Conservation (phyloP, 2,329 filamentous ascomycete species). For the Talaromyces sp. region DNA sequence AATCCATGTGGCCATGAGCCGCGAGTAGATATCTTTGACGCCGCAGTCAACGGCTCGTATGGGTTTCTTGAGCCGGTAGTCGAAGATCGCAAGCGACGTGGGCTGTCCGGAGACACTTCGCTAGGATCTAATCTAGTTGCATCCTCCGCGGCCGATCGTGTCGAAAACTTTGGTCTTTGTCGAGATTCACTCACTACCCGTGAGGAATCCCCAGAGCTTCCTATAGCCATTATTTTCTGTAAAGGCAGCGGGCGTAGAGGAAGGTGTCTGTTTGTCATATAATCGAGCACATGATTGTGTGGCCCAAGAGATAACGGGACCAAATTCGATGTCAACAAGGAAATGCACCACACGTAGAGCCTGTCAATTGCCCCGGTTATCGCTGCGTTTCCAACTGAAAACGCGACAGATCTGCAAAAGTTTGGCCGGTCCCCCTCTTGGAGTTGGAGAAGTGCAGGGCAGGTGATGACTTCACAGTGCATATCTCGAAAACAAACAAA, state of each 20-base stretch:
- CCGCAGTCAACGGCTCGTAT: slow-evolving; percentile 20
- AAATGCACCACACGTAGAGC: not conserved
- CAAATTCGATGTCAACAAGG: not conserved
- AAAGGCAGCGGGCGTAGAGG: not conserved
- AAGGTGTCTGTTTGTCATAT: not conserved
- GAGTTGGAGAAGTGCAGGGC: not conserved
- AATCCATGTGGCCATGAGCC: slow-evolving; percentile 17
- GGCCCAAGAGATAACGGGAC: not conserved
- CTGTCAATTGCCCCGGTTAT: not conserved
- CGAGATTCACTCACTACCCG: slow-evolving; percentile 23
- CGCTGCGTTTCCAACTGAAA: not conserved
- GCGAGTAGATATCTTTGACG: slow-evolving; percentile 13
- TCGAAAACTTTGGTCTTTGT: slow-evolving; percentile 33
- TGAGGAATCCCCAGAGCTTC: slow-evolving; percentile 15
- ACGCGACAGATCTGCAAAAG: not conserved
- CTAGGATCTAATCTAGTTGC: slow-evolving; percentile 28
- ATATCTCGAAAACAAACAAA: slow-evolving; percentile 2
- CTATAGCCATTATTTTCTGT: slow-evolving; percentile 16
- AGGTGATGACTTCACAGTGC: slow-evolving; percentile 9
- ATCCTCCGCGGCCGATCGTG: slow-evolving; percentile 33
- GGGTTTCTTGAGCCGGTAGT: slow-evolving; percentile 12
- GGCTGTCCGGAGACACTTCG: slow-evolving; percentile 21
- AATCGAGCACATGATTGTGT: not conserved
- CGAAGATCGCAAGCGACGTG: slow-evolving; percentile 18
- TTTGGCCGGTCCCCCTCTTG: not conserved